A percentile compares a stretch with the other conserved stretches of the same genome.
These are phyloP conservation scores for Halophytophthora polymorphica DNA, from an alignment of 352 stramenopile species.

Conservation along the genomic window DNA sequence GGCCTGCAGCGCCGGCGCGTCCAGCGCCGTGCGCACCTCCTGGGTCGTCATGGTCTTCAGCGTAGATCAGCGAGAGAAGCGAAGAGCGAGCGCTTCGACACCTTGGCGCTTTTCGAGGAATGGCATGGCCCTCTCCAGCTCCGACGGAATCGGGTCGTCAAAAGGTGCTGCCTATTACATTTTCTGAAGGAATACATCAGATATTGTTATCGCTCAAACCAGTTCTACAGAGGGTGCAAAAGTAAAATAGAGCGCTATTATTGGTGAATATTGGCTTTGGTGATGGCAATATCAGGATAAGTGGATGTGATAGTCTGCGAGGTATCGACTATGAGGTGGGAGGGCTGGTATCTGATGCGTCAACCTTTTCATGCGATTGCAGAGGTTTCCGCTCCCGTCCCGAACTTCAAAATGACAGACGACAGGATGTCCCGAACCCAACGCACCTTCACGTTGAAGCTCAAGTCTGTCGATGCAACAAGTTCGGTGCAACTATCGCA, in stretches of 20 bases:
- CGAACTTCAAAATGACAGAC: background rate
- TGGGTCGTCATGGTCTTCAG: conserved; percentile 31
- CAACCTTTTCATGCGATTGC: background rate
- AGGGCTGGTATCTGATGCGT: background rate
- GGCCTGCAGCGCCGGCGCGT: conserved; percentile 39
- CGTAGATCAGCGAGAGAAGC: conserved; percentile 4
- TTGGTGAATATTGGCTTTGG: too few relatives aligned
- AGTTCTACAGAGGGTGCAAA: too few relatives aligned
- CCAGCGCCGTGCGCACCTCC: conserved; percentile 54
- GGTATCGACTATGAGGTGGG: too few relatives aligned
- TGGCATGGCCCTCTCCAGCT: conserved; percentile 2
- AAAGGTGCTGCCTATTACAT: too few relatives aligned
- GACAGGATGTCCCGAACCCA: background rate
- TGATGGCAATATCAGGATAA: too few relatives aligned
- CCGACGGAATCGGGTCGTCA: too few relatives aligned
- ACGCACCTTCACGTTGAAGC: background rate
- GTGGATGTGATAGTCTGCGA: too few relatives aligned
- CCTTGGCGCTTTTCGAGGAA: conserved; percentile 10
- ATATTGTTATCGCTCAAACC: too few relatives aligned
- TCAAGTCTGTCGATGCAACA: background rate
- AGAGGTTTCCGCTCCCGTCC: background rate
- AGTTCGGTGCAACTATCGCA: background rate
- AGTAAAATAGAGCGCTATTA: too few relatives aligned
- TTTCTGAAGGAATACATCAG: background rate
- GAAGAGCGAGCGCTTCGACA: background rate